A percentile compares a stretch with the other conserved stretches of the same genome.
phyloP scores from a whole-genome alignment of 2,329 filamentous ascomycete genomes.

The Capronia americana region DNA sequence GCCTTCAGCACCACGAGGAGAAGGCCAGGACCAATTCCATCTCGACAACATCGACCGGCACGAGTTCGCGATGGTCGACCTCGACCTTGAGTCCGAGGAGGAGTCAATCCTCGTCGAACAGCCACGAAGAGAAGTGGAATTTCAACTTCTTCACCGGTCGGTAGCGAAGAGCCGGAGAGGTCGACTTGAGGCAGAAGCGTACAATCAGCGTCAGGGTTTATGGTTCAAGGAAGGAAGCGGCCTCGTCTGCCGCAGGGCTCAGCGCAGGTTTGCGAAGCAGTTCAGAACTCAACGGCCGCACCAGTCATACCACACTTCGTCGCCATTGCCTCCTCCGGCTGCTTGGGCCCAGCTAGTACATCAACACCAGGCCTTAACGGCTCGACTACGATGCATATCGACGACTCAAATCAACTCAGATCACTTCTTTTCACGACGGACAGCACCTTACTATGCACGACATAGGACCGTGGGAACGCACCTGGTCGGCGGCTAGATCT shows the following conservation, averaged over 20 bases:
- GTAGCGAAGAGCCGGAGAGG: neutral
- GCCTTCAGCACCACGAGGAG: neutral
- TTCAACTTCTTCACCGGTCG: conserved; percentile 13
- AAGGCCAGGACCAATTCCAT: conserved; percentile 20
- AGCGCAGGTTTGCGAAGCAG: neutral
- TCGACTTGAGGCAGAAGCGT: neutral
- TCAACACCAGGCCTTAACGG: neutral
- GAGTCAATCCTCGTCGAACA: conserved; percentile 18
- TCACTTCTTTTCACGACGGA: neutral
- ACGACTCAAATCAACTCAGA: neutral
- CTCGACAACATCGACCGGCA: conserved; percentile 11
- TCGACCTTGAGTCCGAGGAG: conserved; percentile 17
- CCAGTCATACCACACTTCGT: neutral
- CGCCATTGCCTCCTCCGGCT: neutral
- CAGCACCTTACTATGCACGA: neutral
- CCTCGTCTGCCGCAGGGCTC: too few relatives aligned
- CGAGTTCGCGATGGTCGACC: conserved; percentile 15
- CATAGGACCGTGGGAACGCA: neutral
- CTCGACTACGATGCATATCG: neutral
- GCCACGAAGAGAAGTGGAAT: conserved; percentile 5
- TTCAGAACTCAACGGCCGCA: neutral
- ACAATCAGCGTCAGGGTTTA: neutral
- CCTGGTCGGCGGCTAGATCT: neutral
- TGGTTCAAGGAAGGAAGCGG: too few relatives aligned
- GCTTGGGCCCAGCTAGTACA: neutral